Conservation (phyloP, 805 yeast genomes). For the Kuraishia hungarica region DNA sequence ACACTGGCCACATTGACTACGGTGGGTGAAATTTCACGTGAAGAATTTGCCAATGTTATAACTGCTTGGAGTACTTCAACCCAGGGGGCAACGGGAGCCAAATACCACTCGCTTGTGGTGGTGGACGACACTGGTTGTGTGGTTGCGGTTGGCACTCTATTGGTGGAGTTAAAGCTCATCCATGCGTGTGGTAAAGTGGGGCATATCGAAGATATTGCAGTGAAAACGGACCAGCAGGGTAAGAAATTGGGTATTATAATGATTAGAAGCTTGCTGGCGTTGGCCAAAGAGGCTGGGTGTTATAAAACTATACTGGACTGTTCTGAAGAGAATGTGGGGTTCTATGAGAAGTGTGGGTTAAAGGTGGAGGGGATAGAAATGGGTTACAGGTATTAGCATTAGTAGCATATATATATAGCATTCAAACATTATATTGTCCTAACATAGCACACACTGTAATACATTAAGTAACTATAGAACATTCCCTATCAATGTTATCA, state of each 20-base stretch:
- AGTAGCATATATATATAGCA: neutral
- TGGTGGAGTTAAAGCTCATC: constrained; percentile 75
- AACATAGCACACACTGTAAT: neutral
- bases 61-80: constrained; percentile 45
- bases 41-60: constrained; percentile 41
- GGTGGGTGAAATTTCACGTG: constrained; percentile 61
- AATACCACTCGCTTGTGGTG: constrained; percentile 68
- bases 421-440: neutral
- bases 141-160: constrained; percentile 77
- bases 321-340: constrained; percentile 68
- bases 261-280: constrained; percentile 49
- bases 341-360: constrained; percentile 86
- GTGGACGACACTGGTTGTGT: constrained; percentile 39
- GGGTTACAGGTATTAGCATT: constrained; percentile 37
- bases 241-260: constrained; percentile 65
- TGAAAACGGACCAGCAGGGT: constrained; percentile 69
- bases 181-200: constrained; percentile 84
- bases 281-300: constrained; percentile 59
- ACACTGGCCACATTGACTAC: constrained; percentile 67
- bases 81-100: constrained; percentile 29
- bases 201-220: constrained; percentile 93
- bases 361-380: constrained; percentile 59
- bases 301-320: constrained; percentile 91
- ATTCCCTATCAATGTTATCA: constrained; percentile 4
- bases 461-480: neutral